These are phyloP conservation scores for Cyclotella sp. DNA, from an alignment of 108 stramenopile genomes.

Conservation along the genomic window DNA sequence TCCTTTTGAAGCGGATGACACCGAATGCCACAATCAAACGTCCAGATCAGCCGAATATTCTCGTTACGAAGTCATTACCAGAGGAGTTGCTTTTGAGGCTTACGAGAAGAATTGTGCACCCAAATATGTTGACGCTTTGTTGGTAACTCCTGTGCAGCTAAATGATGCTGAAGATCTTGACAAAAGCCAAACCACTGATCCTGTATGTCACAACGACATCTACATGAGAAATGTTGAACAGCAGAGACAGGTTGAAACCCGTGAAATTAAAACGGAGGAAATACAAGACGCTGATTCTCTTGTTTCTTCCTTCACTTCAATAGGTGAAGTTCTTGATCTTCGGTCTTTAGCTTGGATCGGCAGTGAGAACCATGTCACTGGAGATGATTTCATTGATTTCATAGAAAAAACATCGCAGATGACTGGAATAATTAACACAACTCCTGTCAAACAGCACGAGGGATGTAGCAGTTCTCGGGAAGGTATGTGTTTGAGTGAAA, in stretches of 20 bases:
- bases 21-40: too few species aligned
- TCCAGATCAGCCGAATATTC: too few species aligned
- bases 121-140: too few species aligned
- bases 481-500: too few species aligned
- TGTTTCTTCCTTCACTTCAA: background rate
- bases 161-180: too few species aligned
- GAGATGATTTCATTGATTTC: background rate
- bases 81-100: too few species aligned
- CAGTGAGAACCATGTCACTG: background rate
- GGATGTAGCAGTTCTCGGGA: background rate
- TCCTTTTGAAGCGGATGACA: too few species aligned
- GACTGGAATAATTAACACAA: too few species aligned
- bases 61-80: too few species aligned
- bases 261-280: background rate
- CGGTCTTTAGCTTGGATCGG: background rate
- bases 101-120: too few species aligned
- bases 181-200: background rate
- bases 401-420: background rate
- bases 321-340: background rate
- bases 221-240: background rate
- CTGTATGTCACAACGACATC: background rate
- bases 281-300: background rate
- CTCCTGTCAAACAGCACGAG: background rate
- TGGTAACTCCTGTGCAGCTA: too few species aligned
- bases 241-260: background rate